Evolutionary conservation across 345 rosid genomes (phyloP), one percentile per base, ranked within the genome.

Genomic region (Murraya koenigii): DNA sequence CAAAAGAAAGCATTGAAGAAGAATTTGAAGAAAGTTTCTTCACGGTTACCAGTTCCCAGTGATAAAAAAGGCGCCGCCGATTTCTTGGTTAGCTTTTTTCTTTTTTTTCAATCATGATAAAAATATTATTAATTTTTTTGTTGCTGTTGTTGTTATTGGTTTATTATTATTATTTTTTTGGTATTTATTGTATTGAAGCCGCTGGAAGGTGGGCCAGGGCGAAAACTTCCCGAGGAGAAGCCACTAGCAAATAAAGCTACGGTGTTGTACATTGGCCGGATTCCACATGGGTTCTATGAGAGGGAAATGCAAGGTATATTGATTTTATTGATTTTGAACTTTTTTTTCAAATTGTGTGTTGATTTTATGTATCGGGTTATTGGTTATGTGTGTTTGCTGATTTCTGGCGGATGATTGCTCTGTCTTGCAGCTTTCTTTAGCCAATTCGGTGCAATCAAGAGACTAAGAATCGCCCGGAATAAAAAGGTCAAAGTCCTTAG

Each of bases 241-340:
- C 81, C 87, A 64, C 60, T 67, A 5, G 86, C 84, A 72, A 83
- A 49, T 47, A 83, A 79, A 41, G 84, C 97, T 1, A 84, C 95
- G 0, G 97, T 97, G 47, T 65, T 94, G 23, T 97, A 97, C 74
- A 85, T 97, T 7, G 98, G 99, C 38, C 87, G 98, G 20, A 87
- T 97, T 26, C 99, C 98, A 2, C 98, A 94, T 80, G 98, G 97
- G 3, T 94, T 97, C 83, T 97, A 91, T 25, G 98, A 97, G 86
- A 81, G 83, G 56, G 98, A 97, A 83, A 97, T 97, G 85, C 80
- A 91, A 85, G 94, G 99, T 96, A 11, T 47, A 38, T 66, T 38
- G 26, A 0, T 63, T 66, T 60, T 28, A 8, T 44, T 44, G 49
- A 44, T 13, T 44, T 13, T 44, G 5, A 23, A 17, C 33, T 0